Evolutionary conservation across 1,139 yeast genomes (phyloP).

Genomic region (Candida sp.): DNA sequence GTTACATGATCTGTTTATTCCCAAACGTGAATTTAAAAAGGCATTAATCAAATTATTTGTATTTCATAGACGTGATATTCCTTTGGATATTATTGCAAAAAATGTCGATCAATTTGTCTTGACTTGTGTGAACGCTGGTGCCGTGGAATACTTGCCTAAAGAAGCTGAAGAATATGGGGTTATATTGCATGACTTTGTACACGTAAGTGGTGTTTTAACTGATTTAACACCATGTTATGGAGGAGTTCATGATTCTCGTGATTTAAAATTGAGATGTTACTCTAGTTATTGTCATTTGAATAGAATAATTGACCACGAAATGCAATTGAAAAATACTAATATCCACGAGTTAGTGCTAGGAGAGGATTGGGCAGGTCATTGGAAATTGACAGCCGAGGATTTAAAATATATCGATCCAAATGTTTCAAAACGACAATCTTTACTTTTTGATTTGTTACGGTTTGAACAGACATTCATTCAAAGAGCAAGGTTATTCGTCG

Average conservation of each 20-base stretch:
- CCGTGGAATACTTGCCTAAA: slow-evolving; percentile 24
- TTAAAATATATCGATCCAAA: slow-evolving; percentile 51
- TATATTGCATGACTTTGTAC: slow-evolving; percentile 16
- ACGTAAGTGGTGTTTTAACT: slow-evolving; percentile 34
- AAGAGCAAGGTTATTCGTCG: slow-evolving; percentile 64
- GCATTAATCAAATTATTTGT: slow-evolving; percentile 52
- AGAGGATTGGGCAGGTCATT: slow-evolving; percentile 73
- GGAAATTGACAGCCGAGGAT: slow-evolving; percentile 62
- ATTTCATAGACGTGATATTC: slow-evolving; percentile 48
- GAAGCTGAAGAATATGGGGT: slow-evolving; percentile 19
- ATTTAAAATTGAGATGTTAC: slow-evolving; percentile 28
- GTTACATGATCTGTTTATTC: slow-evolving; percentile 50
- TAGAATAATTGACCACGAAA: slow-evolving; percentile 34
- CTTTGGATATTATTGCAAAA: slow-evolving; percentile 54
- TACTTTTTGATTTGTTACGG: slow-evolving; percentile 71
- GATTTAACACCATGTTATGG: slow-evolving; percentile 39
- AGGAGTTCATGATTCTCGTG: slow-evolving; percentile 19
- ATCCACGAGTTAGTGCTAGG: slow-evolving; percentile 37
- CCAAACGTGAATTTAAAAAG: slow-evolving; percentile 46
- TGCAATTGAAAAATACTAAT: slow-evolving; percentile 28
- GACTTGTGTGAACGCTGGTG: slow-evolving; percentile 44
- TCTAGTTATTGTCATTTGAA: slow-evolving; percentile 38
- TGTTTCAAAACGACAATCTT: slow-evolving; percentile 66
- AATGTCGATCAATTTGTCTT: slow-evolving; percentile 51
- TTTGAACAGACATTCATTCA: slow-evolving; percentile 75